Percentiles rank a stretch among this genome's conserved stretches.
Conservation (phyloP, 306 rosid genomes). For the Acacia melanoxylon region DNA sequence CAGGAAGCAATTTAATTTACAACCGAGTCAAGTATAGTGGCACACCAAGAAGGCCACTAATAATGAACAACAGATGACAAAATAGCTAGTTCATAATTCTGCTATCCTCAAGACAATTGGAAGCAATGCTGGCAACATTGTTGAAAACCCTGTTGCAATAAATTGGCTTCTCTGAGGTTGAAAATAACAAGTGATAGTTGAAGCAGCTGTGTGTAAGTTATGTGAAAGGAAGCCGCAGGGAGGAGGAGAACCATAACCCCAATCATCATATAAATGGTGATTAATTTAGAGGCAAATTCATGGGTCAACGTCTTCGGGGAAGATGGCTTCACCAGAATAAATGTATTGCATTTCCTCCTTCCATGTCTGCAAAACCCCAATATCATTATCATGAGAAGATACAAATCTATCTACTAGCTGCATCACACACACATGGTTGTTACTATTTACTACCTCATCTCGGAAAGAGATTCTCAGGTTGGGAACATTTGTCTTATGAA, state of each 20-base stretch:
- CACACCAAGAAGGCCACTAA: background rate
- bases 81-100: background rate
- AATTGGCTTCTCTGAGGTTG: background rate
- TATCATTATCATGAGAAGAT: slow-evolving; percentile 17
- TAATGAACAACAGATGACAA: background rate
- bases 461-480: slow-evolving; percentile 62
- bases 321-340: slow-evolving; percentile 48
- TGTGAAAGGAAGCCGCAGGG: background rate
- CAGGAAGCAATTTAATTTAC: background rate
- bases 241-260: background rate
- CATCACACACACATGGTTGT: background rate
- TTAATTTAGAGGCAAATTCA: slow-evolving; percentile 31
- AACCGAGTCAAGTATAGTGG: background rate
- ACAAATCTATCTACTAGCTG: background rate
- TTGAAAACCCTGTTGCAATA: background rate
- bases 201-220: background rate
- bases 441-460: slow-evolving; percentile 40
- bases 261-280: background rate
- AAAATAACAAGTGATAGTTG: background rate
- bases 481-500: slow-evolving; percentile 80
- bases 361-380: slow-evolving; percentile 69
- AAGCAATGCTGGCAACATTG: background rate
- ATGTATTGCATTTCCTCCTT: slow-evolving; percentile 73
- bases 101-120: background rate
- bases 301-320: slow-evolving; percentile 62